Percentiles rank a stretch among this genome's conserved stretches.
Evolutionary conservation across 2,329 filamentous ascomycete genomes (phyloP).

Genomic region (Penicillium sp.): DNA sequence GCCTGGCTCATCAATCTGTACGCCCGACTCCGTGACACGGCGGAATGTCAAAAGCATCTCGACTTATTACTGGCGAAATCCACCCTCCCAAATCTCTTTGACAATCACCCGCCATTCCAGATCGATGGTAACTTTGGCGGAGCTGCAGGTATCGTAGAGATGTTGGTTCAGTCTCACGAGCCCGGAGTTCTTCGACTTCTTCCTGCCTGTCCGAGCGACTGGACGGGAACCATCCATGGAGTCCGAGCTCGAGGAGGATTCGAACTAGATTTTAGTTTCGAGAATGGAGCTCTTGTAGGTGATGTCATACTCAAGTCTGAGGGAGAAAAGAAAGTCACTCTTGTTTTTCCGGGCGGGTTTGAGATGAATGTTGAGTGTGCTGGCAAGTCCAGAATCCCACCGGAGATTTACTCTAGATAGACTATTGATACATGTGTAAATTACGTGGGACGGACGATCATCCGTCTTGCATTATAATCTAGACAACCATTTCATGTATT

Average conservation of each 20-base stretch:
- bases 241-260: conserved; percentile 40
- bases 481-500: neutral
- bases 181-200: conserved; percentile 38
- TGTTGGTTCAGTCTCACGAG: conserved; percentile 44
- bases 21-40: conserved; percentile 46
- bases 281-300: conserved; percentile 25
- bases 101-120: conserved; percentile 51
- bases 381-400: conserved; percentile 6
- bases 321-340: conserved; percentile 10
- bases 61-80: conserved; percentile 42
- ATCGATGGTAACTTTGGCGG: conserved; percentile 55
- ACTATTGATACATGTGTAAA: neutral
- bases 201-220: conserved; percentile 40
- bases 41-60: conserved; percentile 41
- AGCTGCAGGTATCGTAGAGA: conserved; percentile 50
- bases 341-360: conserved; percentile 23
- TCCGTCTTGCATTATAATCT: neutral
- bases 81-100: conserved; percentile 48
- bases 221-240: conserved; percentile 38
- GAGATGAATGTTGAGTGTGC: conserved; percentile 13
- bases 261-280: conserved; percentile 41
- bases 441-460: neutral
- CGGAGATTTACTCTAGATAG: neutral
- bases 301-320: conserved; percentile 17
- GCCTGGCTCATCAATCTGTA: conserved; percentile 55